Evolutionary conservation across 768 basidiomycete genomes (phyloP).

Genomic region (Lentinula detonsa): DNA sequence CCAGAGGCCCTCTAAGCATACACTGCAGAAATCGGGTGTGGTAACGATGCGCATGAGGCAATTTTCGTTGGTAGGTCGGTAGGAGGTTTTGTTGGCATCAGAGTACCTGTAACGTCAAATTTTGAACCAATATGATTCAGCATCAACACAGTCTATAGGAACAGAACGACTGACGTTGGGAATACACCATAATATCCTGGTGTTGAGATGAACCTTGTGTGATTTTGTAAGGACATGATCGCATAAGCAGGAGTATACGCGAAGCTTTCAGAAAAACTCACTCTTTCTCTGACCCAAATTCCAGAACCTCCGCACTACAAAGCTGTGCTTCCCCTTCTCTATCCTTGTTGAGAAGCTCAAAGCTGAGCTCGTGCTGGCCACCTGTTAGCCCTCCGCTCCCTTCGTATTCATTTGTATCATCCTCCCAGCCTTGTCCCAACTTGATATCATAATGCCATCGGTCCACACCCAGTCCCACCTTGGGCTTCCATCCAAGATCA

Average conservation of each 20-base stretch:
- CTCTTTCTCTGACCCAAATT: constrained; percentile 63
- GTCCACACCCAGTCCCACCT: constrained; percentile 53
- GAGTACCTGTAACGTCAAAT: constrained; percentile 43
- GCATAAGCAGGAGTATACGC: no score
- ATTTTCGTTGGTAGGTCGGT: constrained; percentile 78
- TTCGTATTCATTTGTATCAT: constrained; percentile 16
- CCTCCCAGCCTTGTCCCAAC: constrained; percentile 28
- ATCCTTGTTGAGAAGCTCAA: constrained; percentile 42
- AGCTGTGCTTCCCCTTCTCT: constrained; percentile 58
- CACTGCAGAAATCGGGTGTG: constrained; percentile 67
- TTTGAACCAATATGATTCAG: background rate
- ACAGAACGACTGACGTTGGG: constrained; percentile 52
- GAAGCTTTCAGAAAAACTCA: constrained; percentile 23
- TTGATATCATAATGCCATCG: constrained; percentile 72
- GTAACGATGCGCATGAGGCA: constrained; percentile 77
- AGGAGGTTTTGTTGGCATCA: constrained; percentile 55
- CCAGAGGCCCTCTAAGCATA: constrained; percentile 74
- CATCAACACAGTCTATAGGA: background rate
- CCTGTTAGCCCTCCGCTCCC: constrained; percentile 24
- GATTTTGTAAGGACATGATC: background rate
- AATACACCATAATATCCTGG: constrained; percentile 61
- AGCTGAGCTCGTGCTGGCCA: constrained; percentile 56
- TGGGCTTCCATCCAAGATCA: constrained; percentile 55
- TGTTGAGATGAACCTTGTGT: constrained; percentile 49
- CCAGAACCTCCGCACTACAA: constrained; percentile 71